Base-by-base conservation (phyloP, 179 eudicot genomes). In the Spergularia azorica region DNA sequence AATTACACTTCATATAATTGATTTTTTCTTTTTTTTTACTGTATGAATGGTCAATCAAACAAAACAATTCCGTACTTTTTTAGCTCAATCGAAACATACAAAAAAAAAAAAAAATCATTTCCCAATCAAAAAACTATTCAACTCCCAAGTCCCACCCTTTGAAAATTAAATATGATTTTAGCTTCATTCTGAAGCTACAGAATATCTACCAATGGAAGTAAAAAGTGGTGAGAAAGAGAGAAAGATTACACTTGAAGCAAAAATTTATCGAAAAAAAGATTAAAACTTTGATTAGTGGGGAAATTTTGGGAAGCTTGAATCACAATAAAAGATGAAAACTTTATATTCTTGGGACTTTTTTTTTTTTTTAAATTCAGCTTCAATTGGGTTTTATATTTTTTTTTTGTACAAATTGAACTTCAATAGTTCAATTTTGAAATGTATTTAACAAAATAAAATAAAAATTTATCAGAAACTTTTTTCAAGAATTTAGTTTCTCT, bases 161-260 rank as follows among this genome's bases (percentile, higher is more conserved):
- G 56, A 26, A 9, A 9, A 43, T 13, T 60, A 9, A 13, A 54
- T 16, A 36, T 73, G 36, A 56, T 64, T 73, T 67, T 26, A 71
- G 69, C 51, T 38, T 70, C 10, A 56, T 68, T 21, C 71, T 38
- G 75, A 76, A 75, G 76, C 38, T 16, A 38, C 16, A 38, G 48
- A 65, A 65, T 65, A 65, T 38, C 15, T 13, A 10, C 8, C 51
- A 65, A 38, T 65, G 8, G 18, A 65, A 65, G 69, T 56, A 62
- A 69, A 38, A 38, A 80, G 74, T 74, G 73, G 46, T 26, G 32
- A 26, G 32, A 36, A 36, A 80, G 38, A 48, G 60, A 32, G 63
- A 69, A 83, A 36, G 67, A 82, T 84, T 81, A 79, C 65, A 76
- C 64, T 72, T 56, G 80, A 84, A 84, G 87, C 78, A 78, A 75